Evolutionary conservation across 176 grass and related monocot species (phyloP), one percentile per base, ranked within the genome.

Genomic region (Cocos nucifera): DNA sequence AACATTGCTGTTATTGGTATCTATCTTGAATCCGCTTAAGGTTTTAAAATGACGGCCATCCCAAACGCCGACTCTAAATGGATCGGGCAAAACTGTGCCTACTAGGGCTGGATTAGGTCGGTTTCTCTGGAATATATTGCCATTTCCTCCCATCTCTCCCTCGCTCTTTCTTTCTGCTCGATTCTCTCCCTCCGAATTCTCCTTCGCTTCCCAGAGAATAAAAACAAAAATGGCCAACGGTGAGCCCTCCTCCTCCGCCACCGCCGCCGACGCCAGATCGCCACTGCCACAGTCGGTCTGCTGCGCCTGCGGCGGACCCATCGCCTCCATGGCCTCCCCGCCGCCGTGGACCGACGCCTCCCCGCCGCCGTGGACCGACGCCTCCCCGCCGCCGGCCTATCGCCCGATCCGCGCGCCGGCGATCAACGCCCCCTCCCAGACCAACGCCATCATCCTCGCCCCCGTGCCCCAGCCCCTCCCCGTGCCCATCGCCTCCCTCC

Each of bases 331-430:
- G 17, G 29, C 52, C 9, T 54, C 51, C 17, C 52, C 52, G 1
- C 26, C 65, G 25, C 51, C 74, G 22, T 98, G 87, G 83, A 68
- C 84, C 4, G 70, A 58, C 60, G 69, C 77, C 17, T 91, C 87
- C 24, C 81, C 81, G 64, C 92, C 65, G 25, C 51, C 74, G 22
- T 98, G 87, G 83, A 68, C 84, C 4, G 70, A 58, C 60, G 69
- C 77, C 17, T 91, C 87, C 24, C 81, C 81, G 64, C 92, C 92
- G 15, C 87, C 92, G 5, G 87, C 84, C n/a, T 97, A 97, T 87
- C 92, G 92, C 73, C 92, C 92, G 53, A 97, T 90, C 66, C 84
- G 81, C 61, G 76, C 75, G 55, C 87, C 87, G 0, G 87, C 92
- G 50, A 83, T 91, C 76, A 90, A 89, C 79, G 87, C 81, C 17